Conservation (phyloP, 2,329 filamentous ascomycete genomes). For the Herpomyces periplanetae region DNA sequence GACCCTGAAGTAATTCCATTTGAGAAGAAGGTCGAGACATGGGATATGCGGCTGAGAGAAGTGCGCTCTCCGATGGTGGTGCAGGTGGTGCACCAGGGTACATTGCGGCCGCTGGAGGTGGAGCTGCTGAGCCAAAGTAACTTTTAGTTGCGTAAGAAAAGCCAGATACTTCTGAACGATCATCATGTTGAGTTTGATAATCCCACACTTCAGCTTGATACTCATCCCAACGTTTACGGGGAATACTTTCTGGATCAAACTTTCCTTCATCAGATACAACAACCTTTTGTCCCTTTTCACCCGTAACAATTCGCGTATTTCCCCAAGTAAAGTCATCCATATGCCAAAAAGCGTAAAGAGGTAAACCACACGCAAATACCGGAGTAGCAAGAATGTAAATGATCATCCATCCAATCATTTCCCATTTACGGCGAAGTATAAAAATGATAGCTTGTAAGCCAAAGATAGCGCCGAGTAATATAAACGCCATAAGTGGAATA, state of each 20-base stretch:
- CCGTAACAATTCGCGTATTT: constrained; percentile 84
- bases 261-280: constrained; percentile 89
- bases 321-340: constrained; percentile 99
- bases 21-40: constrained; percentile 17
- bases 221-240: constrained; percentile 95
- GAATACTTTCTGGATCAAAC: constrained; percentile 67
- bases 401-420: constrained; percentile 98
- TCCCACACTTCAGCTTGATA: constrained; percentile 97
- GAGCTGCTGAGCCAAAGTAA: constrained; percentile 11
- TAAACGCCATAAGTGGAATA: constrained; percentile 48
- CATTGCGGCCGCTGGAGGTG: too few species aligned
- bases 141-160: constrained; percentile 74
- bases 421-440: constrained; percentile 82
- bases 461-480: constrained; percentile 76
- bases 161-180: constrained; percentile 64
- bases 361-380: constrained; percentile 58
- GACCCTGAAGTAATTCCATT: constrained; percentile 18
- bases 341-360: constrained; percentile 87
- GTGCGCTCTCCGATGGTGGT: too few species aligned
- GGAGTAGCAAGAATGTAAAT: constrained; percentile 70
- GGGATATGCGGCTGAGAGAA: constrained; percentile 12
- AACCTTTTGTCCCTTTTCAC: constrained; percentile 65
- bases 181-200: constrained; percentile 35
- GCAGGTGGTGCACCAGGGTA: too few species aligned
- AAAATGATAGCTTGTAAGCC: constrained; percentile 91